phyloP scores from a whole-genome alignment of 1,284 basidiomycete genomes.

The Coniferiporia sulphurascens region DNA sequence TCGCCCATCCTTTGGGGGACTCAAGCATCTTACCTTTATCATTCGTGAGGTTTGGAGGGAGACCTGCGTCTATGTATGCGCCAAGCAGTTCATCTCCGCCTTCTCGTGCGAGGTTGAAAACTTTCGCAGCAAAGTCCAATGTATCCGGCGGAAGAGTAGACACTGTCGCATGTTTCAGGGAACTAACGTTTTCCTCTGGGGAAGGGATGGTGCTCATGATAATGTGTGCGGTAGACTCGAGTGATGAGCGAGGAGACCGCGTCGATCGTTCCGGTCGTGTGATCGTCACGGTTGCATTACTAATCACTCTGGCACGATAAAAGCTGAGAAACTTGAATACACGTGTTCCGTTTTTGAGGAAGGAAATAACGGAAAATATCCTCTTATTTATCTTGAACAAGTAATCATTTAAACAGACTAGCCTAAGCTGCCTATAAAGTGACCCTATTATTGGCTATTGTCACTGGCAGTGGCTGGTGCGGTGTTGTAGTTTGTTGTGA shows the following conservation, averaged over 20 bases:
- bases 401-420: not conserved
- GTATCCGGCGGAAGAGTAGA: slow-evolving; percentile 40
- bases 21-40: slow-evolving; percentile 43
- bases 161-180: not conserved
- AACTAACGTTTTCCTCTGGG: not conserved
- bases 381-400: no score
- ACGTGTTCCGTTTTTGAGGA: not conserved
- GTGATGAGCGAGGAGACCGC: no score
- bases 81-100: slow-evolving; percentile 51
- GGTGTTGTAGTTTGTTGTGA: not conserved
- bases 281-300: no score
- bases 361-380: no score
- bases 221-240: not conserved
- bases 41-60: slow-evolving; percentile 79
- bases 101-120: slow-evolving; percentile 72
- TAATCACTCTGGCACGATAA: no score
- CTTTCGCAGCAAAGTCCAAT: slow-evolving; percentile 64
- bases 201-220: not conserved
- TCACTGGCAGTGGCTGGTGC: not conserved
- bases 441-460: not conserved
- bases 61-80: slow-evolving; percentile 64
- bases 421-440: not conserved
- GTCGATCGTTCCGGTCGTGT: not conserved
- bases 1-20: not conserved
- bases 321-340: no score